A percentile compares a stretch with the other conserved stretches of the same genome.
phyloP scores from a whole-genome alignment of 805 yeast genomes.

The Saccharomycodes ludwigii region DNA sequence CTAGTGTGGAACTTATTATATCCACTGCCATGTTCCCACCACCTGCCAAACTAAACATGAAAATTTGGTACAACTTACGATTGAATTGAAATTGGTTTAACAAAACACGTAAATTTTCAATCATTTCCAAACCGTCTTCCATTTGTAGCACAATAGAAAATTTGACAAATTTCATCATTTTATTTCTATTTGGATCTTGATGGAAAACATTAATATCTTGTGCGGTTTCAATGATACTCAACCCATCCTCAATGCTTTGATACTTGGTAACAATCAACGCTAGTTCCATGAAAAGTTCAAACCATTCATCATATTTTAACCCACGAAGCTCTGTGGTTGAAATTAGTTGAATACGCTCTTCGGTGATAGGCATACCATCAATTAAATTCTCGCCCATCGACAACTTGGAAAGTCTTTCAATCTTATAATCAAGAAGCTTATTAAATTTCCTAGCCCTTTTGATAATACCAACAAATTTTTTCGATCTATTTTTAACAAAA shows the following conservation, averaged over 20 bases:
- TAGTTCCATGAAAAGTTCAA: slow-evolving; percentile 67
- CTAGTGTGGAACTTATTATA: slow-evolving; percentile 61
- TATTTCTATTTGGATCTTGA: slow-evolving; percentile 48
- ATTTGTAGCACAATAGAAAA: slow-evolving; percentile 43
- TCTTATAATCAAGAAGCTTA: slow-evolving; percentile 59
- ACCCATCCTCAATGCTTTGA: slow-evolving; percentile 50
- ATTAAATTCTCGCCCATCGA: slow-evolving; percentile 40
- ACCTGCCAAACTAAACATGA: slow-evolving; percentile 52
- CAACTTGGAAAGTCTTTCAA: slow-evolving; percentile 54
- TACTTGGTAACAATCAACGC: slow-evolving; percentile 54
- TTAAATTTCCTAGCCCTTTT: slow-evolving; percentile 47
- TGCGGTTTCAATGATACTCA: slow-evolving; percentile 61
- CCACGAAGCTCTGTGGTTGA: slow-evolving; percentile 62
- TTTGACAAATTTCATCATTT: slow-evolving; percentile 50
- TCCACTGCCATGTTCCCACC: slow-evolving; percentile 44
- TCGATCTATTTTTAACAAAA: slow-evolving; percentile 64
- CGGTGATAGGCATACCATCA: slow-evolving; percentile 24
- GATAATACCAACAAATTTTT: slow-evolving; percentile 55
- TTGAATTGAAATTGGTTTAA: slow-evolving; percentile 66
- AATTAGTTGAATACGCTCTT: slow-evolving; percentile 31
- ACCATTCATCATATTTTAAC: slow-evolving; percentile 69
- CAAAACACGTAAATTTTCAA: slow-evolving; percentile 48
- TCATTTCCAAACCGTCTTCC: slow-evolving; percentile 41
- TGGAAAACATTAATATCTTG: slow-evolving; percentile 67
- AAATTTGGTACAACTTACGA: slow-evolving; percentile 51